These are phyloP conservation scores for Tetrapisispora nanseiensis DNA, from an alignment of 805 yeast genomes.

Conservation along the genomic window DNA sequence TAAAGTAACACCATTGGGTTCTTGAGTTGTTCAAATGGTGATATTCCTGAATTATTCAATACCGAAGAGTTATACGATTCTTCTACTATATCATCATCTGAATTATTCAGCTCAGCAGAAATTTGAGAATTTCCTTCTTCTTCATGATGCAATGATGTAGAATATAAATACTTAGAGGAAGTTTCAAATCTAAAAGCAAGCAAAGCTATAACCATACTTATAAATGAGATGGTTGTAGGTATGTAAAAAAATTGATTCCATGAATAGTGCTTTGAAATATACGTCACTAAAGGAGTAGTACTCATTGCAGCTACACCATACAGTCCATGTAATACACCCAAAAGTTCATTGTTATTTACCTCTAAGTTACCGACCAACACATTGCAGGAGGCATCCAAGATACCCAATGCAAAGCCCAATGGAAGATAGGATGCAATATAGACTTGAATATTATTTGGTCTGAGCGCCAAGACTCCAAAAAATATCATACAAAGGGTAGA, in stretches of 20 bases:
- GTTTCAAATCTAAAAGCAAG: conserved; percentile 41
- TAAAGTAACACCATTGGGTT: conserved; percentile 37
- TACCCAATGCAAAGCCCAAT: conserved; percentile 28
- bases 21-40: conserved; percentile 10
- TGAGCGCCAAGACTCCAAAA: conserved; percentile 14
- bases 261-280: conserved; percentile 24
- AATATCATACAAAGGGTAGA: conserved; percentile 13
- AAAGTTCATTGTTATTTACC: conserved; percentile 43
- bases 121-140: conserved; percentile 1
- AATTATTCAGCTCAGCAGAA: background rate
- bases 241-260: conserved; percentile 24
- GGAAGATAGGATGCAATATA: conserved; percentile 24
- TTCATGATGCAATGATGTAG: background rate
- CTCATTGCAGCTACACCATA: conserved; percentile 68
- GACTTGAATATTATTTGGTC: conserved; percentile 17
- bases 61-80: background rate
- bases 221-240: conserved; percentile 33
- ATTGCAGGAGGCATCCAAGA: conserved; percentile 27
- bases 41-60: background rate
- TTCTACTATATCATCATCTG: conserved; percentile 5
- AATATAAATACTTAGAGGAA: conserved; percentile 28
- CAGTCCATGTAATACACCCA: conserved; percentile 56
- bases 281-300: conserved; percentile 55
- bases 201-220: conserved; percentile 22
- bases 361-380: conserved; percentile 25